Evolutionary conservation across 169 alveolate genomes (phyloP), one percentile per base, ranked within the genome.

Genomic region (Plasmodium berghei): DNA sequence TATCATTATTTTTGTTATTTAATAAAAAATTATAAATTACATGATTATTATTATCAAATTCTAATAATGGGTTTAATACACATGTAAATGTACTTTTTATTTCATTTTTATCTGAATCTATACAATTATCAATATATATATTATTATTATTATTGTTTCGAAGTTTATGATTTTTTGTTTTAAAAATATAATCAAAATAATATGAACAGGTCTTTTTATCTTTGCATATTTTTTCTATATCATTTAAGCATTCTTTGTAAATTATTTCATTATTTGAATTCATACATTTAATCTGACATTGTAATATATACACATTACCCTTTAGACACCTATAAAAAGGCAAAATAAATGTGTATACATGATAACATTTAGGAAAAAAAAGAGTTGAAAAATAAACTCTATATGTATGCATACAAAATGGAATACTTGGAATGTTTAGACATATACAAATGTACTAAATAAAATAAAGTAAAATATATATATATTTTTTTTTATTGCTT

Each of bases 1-100:
- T 74, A 22, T 77, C 89, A 16, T 49, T 54, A 77, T 77, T 77
- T 18, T 77, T 77, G 52, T 77, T 77, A 10, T 77, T 77, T 16
- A 77, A 28, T 26, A 77, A 49, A 64, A 77, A 77, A 20, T 48
- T 63, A 77, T 77, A 77, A 9, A 63, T 66, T 48, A 63, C 20
- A 34, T 34, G 1, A 18, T 22, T 18, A 22, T 54, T 9, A 16
- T 77, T 75, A 10, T 77, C 89, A n/a, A 77, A 40, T 4, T 49
- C 5, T 28, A 77, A 77, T 1, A 71, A 63, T n/a, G 18, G 22
- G 16, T 75, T 63, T 45, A 77, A 28, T 8, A 63, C 42, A 52
- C 89, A 77, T 3, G 89, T 77, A 0, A 75, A 63, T 1, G 89
- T 63, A 9, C 71, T 77, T 34, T 77, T 77, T 0, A 77, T 45